These are phyloP conservation scores for Vaccinium corymbosum DNA, from an alignment of 148 eudicot species.

Conservation along the genomic window DNA sequence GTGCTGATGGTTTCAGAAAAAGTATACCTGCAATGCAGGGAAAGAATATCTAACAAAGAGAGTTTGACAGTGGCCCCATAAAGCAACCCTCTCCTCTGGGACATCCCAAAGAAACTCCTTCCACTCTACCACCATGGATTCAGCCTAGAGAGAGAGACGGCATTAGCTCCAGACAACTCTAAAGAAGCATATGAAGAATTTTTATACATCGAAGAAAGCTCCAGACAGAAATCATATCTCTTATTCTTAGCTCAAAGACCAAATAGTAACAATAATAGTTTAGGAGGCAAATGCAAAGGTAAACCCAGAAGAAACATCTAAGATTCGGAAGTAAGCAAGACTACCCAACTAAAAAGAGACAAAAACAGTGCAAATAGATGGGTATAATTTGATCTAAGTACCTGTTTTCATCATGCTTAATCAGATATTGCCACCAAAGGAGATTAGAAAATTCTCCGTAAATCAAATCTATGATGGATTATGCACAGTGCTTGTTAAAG, in stretches of 20 bases:
- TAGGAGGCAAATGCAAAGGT: background rate
- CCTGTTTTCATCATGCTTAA: background rate
- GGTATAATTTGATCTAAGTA: background rate
- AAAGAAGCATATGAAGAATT: background rate
- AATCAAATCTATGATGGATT: background rate
- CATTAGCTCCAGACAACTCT: background rate
- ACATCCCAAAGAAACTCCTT: conserved; percentile 99
- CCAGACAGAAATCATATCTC: background rate
- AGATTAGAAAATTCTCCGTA: background rate
- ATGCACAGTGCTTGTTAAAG: background rate
- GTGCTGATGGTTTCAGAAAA: conserved; percentile 1
- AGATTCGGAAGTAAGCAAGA: background rate
- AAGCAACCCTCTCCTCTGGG: conserved; percentile 87
- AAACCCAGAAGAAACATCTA: background rate
- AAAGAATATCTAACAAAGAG: conserved; percentile 74
- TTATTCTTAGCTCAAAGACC: background rate
- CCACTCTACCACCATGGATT: conserved; percentile 95
- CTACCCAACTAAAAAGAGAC: background rate
- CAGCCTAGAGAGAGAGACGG: conserved; percentile 46
- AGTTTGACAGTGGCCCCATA: conserved; percentile 96
- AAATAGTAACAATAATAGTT: background rate
- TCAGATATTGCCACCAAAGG: background rate
- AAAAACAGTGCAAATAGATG: background rate
- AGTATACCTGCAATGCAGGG: conserved; percentile 79
- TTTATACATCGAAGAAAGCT: background rate